Conservation (phyloP, 306 rosid genomes). For the Corylus avellana region DNA sequence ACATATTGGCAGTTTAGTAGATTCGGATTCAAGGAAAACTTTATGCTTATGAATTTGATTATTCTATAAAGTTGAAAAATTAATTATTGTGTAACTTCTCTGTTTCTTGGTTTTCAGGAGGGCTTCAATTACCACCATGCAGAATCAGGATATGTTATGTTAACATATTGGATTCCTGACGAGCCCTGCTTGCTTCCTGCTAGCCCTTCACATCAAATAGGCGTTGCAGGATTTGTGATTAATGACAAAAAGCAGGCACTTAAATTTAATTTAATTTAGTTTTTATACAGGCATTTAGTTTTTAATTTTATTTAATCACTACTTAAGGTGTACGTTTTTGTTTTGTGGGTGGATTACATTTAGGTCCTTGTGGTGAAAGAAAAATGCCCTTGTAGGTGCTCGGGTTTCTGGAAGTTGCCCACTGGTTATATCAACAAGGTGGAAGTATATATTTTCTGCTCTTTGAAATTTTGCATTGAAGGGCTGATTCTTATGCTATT, state of each 20-base stretch:
- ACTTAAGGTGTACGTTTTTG: too few species aligned
- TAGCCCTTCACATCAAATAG: conserved; percentile 54
- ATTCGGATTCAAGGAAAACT: too few species aligned
- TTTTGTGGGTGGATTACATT: not conserved
- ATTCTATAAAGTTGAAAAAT: not conserved
- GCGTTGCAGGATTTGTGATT: conserved; percentile 46
- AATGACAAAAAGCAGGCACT: conserved; percentile 40
- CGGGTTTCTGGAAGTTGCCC: conserved; percentile 41
- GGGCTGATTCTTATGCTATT: too few species aligned
- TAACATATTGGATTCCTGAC: conserved; percentile 45
- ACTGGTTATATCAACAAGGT: conserved; percentile 52
- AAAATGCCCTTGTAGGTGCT: conserved; percentile 41
- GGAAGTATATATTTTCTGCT: not conserved
- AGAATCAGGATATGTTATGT: conserved; percentile 50
- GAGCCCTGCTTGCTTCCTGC: conserved; percentile 43
- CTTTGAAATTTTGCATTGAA: not conserved
- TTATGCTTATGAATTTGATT: not conserved
- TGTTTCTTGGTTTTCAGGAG: conserved; percentile 31
- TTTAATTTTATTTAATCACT: too few species aligned
- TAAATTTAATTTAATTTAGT: not conserved
- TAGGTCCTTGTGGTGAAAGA: conserved; percentile 53
- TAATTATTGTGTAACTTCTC: not conserved
- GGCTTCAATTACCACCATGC: conserved; percentile 55
- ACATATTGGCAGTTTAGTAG: too few species aligned
- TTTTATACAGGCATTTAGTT: not conserved